Percentiles rank a stretch among this genome's conserved stretches.
Conservation (phyloP, 352 stramenopile species). For the Blastocystis sp. region DNA sequence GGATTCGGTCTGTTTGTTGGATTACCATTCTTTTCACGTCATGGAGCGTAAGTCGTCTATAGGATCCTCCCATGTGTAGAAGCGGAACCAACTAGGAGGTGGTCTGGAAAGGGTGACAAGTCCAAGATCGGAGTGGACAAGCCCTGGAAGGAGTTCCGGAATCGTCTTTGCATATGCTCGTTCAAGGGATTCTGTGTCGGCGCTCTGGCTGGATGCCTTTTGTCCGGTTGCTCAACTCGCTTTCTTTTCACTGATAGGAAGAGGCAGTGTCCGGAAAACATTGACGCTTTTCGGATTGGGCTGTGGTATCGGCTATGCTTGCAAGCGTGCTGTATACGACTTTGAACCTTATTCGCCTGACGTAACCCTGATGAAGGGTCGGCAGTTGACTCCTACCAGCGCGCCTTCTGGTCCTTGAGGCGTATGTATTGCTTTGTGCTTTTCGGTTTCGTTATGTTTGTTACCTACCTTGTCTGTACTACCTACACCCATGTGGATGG, state of each 20-base stretch:
- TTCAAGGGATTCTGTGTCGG: not conserved
- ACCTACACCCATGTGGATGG: too few species aligned
- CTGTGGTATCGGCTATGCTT: constrained; percentile 7
- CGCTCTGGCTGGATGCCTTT: not conserved
- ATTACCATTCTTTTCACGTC: not conserved
- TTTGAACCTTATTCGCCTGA: not conserved
- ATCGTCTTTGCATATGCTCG: not conserved
- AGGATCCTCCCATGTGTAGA: too few species aligned
- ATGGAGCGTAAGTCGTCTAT: not conserved
- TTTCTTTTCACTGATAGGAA: not conserved
- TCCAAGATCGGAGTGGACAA: not conserved
- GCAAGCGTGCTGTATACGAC: not conserved
- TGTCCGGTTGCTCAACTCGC: not conserved
- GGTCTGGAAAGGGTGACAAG: not conserved
- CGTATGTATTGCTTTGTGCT: too few species aligned
- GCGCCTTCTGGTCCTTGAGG: too few species aligned
- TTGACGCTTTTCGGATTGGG: constrained; percentile 27
- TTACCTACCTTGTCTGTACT: too few species aligned
- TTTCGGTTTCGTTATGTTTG: too few species aligned
- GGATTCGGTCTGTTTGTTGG: constrained; percentile 39
- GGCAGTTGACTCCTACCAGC: too few species aligned
- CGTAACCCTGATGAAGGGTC: not conserved
- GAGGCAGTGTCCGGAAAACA: not conserved
- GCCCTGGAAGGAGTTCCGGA: not conserved
- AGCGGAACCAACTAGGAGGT: not conserved